Conservation (phyloP, 2,329 filamentous ascomycete genomes). For the Xylaria sp. region DNA sequence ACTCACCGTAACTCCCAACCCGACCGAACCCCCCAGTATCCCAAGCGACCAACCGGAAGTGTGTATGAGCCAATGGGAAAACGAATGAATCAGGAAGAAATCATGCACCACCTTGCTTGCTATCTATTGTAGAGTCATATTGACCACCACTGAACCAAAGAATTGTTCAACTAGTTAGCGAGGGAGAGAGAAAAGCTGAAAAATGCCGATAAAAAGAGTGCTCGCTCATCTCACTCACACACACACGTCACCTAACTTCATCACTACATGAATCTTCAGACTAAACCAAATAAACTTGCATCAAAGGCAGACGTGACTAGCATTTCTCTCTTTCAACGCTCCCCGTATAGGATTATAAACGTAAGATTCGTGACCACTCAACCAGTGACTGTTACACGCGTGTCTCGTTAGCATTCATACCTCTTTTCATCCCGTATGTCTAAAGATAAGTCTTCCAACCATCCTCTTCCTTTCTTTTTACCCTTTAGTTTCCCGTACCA, state of each 20-base stretch:
- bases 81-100: not conserved
- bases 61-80: not conserved
- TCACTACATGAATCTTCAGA: not conserved
- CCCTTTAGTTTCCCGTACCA: too few relatives aligned
- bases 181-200: not conserved
- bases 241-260: not conserved
- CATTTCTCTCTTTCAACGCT: not conserved
- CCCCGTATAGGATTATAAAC: not conserved
- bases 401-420: not conserved
- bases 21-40: not conserved
- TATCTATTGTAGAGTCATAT: not conserved
- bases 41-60: constrained; percentile 11
- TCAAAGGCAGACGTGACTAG: not conserved
- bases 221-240: not conserved
- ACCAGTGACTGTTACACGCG: not conserved
- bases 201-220: not conserved
- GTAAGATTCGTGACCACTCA: not conserved
- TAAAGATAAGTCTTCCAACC: too few relatives aligned
- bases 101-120: not conserved
- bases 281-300: not conserved
- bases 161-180: not conserved
- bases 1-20: not conserved
- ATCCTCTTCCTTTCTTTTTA: not conserved
- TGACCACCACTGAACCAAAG: not conserved
- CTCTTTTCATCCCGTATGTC: not conserved